Evolutionary conservation across 164 flowering plant species (phyloP).

Genomic region (Umbellularia californica): DNA sequence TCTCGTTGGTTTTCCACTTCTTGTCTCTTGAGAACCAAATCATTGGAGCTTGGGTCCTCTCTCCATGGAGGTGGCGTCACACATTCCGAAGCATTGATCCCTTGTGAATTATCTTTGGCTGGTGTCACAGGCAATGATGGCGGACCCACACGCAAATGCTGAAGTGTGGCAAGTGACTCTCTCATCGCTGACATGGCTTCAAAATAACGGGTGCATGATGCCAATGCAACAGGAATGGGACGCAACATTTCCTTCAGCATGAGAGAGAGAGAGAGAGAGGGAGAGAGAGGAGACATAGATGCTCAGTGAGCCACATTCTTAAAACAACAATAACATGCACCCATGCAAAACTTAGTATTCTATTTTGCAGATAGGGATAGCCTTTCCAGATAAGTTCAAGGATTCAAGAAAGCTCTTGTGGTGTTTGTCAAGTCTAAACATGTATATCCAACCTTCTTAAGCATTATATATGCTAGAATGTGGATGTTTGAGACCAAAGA

Average conservation of each 20-base stretch:
- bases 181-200: conserved; percentile 98
- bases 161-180: conserved; percentile 88
- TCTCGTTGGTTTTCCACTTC: conserved; percentile 30
- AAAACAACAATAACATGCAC: too few relatives aligned
- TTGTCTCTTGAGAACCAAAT: conserved; percentile 35
- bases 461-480: too few relatives aligned
- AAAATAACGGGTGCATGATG: conserved; percentile 93
- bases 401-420: too few relatives aligned
- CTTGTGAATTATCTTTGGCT: conserved; percentile 31
- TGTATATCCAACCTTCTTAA: too few relatives aligned
- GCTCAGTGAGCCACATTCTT: too few relatives aligned
- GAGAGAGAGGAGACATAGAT: too few relatives aligned
- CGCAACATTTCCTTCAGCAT: conserved; percentile 87
- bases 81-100: conserved; percentile 44
- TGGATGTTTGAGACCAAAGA: too few relatives aligned
- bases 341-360: too few relatives aligned
- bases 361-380: too few relatives aligned
- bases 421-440: too few relatives aligned
- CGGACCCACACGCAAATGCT: conserved; percentile 68
- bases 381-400: too few relatives aligned
- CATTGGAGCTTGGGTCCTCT: conserved; percentile 51
- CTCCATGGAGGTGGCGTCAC: conserved; percentile 78
- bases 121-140: conserved; percentile 47
- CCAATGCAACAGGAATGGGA: conserved; percentile 92
- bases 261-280: too few relatives aligned